phyloP scores from a whole-genome alignment of 495 filamentous ascomycete genomes.

The Copromyces sp. region DNA sequence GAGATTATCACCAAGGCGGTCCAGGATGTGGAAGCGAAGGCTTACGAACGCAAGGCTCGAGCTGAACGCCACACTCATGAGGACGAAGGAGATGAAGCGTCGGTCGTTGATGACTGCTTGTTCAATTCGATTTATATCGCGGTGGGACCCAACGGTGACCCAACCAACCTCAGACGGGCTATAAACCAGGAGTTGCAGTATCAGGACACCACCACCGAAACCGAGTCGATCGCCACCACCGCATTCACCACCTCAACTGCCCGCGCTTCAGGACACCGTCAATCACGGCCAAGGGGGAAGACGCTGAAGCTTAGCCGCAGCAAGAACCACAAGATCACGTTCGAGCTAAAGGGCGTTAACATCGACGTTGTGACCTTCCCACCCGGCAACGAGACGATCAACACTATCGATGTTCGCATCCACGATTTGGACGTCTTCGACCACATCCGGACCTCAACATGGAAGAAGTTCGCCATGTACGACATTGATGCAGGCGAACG shows the following conservation, averaged over 20 bases:
- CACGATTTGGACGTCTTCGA: constrained; percentile 85
- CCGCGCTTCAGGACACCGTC: constrained; percentile 36
- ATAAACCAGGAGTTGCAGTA: constrained; percentile 76
- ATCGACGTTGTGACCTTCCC: constrained; percentile 80
- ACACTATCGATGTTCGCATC: constrained; percentile 72
- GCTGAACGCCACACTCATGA: constrained; percentile 38
- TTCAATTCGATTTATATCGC: constrained; percentile 99
- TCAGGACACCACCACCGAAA: constrained; percentile 69
- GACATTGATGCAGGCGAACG: constrained; percentile 77
- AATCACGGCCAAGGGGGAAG: constrained; percentile 32
- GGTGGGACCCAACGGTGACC: constrained; percentile 77
- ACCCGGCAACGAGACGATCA: constrained; percentile 68
- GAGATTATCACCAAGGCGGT: constrained; percentile 81
- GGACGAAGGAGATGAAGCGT: constrained; percentile 64
- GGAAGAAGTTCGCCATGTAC: constrained; percentile 96
- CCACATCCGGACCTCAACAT: constrained; percentile 88
- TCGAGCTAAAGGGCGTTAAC: constrained; percentile 81
- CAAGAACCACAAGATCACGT: constrained; percentile 88
- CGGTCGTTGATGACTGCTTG: constrained; percentile 84
- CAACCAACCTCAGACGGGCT: constrained; percentile 62
- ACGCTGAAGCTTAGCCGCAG: constrained; percentile 71
- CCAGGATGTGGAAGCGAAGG: constrained; percentile 71
- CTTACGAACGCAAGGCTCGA: constrained; percentile 56
- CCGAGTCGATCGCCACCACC: constrained; percentile 72
- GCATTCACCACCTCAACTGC: constrained; percentile 50